A percentile compares a stretch with the other conserved stretches of the same genome.
Conservation (phyloP, 1,139 yeast species). For the Geotrichum klebahnii region DNA sequence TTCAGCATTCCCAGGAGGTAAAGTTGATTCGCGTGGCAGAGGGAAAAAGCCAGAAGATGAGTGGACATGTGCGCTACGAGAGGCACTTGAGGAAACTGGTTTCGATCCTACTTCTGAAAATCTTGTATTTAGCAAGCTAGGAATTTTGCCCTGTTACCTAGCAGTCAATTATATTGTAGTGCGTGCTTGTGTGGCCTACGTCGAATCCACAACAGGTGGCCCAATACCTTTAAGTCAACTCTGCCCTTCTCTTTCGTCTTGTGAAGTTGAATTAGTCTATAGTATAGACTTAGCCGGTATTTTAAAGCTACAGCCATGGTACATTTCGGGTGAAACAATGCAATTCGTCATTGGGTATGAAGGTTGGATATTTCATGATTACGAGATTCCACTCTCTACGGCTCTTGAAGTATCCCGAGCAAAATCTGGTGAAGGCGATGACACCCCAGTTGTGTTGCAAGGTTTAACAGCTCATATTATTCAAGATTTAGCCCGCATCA, state of each 20-base stretch:
- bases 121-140: conserved; percentile 47
- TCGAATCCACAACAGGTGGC: conserved; percentile 36
- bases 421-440: not conserved
- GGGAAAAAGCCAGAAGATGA: conserved; percentile 51
- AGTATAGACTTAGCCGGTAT: conserved; percentile 27
- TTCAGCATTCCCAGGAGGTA: conserved; percentile 84
- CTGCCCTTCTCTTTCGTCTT: conserved; percentile 25
- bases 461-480: conserved; percentile 38
- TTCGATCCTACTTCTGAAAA: conserved; percentile 40
- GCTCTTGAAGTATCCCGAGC: conserved; percentile 1
- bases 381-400: not conserved
- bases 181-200: conserved; percentile 69
- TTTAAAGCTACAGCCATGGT: conserved; percentile 15
- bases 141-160: conserved; percentile 63
- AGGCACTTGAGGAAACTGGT: conserved; percentile 81
- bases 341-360: conserved; percentile 2
- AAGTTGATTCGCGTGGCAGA: conserved; percentile 43
- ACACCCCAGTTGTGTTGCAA: conserved; percentile 14
- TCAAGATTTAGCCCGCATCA: conserved; percentile 26
- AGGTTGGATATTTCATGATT: conserved; percentile 22
- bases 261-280: conserved; percentile 33
- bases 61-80: conserved; percentile 72
- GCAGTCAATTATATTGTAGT: conserved; percentile 75
- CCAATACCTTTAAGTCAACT: conserved; percentile 10
- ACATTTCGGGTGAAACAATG: conserved; percentile 7